Evolutionary conservation across 371 early-diverging fungal species (phyloP), one percentile per base, ranked within the genome.

Genomic region (Mucor racemosus): DNA sequence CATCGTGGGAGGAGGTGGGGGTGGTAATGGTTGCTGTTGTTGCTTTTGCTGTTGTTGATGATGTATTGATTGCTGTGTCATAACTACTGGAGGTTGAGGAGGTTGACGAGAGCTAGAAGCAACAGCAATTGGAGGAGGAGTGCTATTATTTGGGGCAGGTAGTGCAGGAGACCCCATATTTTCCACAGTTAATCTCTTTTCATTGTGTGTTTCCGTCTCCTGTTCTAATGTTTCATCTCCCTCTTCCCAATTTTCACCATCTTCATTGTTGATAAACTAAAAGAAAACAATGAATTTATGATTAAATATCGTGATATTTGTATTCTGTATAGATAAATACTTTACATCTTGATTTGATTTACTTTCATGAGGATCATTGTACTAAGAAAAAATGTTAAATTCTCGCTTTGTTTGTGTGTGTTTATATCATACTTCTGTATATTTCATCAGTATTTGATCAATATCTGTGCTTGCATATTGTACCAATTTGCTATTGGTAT

Each of bases 381-480:
- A 76, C 80, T 80, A 63, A 1, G 0, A 11, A 26, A n/a, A 11
- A 39, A 1, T 14, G 26, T 56, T 33, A 56, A 26, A 15, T 56
- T 36, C 8, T n/a, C 13, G 31, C 3, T 10, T 11, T 11, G 17
- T 34, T 8, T n/a, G 5, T 21, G 11, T 15, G 6, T 1, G 4
- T 33, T 44, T 60, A 17, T 21, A n/a, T 31, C 38, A 68, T 81
- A 86, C 87, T 84, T 96, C 95, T 5, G 97, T 95, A 80, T 97
- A 97, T 68, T 90, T 87, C 80, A 96, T 81, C 63, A 97, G 75
- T 44, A 96, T 93, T 71, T 88, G 86, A 80, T 97, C 97, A 80
- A 97, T 96, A 72, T 97, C 95, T 17, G 90, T 87, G 57, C 91
- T 91, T 5, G 96, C 90, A 77, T 93, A 97, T 72, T 97, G 96